A percentile compares a stretch with the other conserved stretches of the same genome.
Evolutionary conservation across 2,329 filamentous ascomycete species (phyloP).

Genomic region (Fusarium pseudograminearum): DNA sequence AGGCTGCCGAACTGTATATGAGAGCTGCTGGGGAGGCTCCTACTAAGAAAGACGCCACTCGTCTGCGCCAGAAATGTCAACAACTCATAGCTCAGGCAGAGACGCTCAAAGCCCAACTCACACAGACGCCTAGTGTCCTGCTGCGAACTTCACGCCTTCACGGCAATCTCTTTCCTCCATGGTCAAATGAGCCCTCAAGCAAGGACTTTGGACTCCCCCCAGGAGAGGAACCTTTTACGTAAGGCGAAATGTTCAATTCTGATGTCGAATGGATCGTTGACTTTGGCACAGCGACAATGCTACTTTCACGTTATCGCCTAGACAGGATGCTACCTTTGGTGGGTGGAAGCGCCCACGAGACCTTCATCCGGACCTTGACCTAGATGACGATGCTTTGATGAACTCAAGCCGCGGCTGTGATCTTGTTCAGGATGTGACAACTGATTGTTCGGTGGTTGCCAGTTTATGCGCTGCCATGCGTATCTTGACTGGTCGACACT

Average conservation of each 20-base stretch:
- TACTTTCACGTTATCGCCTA: slow-evolving; percentile 77
- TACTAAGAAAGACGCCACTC: slow-evolving; percentile 71
- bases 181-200: slow-evolving; percentile 73
- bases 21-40: slow-evolving; percentile 73
- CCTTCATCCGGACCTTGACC: slow-evolving; percentile 54
- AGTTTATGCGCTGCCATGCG: slow-evolving; percentile 87
- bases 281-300: slow-evolving; percentile 69
- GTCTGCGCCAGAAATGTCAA: slow-evolving; percentile 76
- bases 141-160: slow-evolving; percentile 83
- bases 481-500: slow-evolving; percentile 74
- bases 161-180: slow-evolving; percentile 85
- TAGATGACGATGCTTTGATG: slow-evolving; percentile 64
- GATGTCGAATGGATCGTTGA: slow-evolving; percentile 6
- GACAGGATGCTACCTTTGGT: slow-evolving; percentile 80
- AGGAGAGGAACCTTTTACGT: slow-evolving; percentile 72
- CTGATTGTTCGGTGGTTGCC: slow-evolving; percentile 96
- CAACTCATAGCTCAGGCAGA: slow-evolving; percentile 79
- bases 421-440: slow-evolving; percentile 93
- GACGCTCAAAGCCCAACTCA: slow-evolving; percentile 70
- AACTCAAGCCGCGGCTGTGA: slow-evolving; percentile 72
- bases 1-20: slow-evolving; percentile 85
- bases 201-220: slow-evolving; percentile 70
- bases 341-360: slow-evolving; percentile 85
- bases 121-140: slow-evolving; percentile 63
- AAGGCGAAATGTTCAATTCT: slow-evolving; percentile 49